Conservation (phyloP, 2,329 filamentous ascomycete species). For the Paramyrothecium roridum region DNA sequence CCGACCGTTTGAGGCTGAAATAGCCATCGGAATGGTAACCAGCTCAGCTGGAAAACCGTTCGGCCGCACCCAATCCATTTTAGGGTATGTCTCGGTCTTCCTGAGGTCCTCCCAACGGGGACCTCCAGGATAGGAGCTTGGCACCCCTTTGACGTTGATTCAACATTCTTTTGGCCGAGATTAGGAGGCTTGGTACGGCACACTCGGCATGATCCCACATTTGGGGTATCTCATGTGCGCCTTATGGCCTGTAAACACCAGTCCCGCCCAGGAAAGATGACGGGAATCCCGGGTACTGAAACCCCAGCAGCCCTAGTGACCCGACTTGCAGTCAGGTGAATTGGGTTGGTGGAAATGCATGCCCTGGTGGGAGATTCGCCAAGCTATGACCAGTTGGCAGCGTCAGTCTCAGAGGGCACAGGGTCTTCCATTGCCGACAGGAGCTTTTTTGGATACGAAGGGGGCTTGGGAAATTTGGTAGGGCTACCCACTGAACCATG, state of each 20-base stretch:
- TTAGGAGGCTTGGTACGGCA: constrained; percentile 23
- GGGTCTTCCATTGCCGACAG: too few relatives aligned
- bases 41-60: too few relatives aligned
- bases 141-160: background rate
- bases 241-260: background rate
- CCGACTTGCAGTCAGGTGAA: too few relatives aligned
- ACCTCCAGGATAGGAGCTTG: background rate
- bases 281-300: background rate
- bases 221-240: background rate
- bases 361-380: background rate
- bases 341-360: too few relatives aligned
- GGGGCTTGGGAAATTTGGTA: background rate
- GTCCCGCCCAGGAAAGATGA: background rate
- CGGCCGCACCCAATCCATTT: background rate
- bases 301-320: background rate
- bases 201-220: constrained; percentile 16
- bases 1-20: too few relatives aligned
- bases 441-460: background rate
- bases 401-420: background rate
- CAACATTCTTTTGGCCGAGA: background rate
- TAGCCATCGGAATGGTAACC: too few relatives aligned
- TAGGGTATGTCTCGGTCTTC: background rate
- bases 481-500: background rate
- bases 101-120: background rate
- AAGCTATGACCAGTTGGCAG: background rate